Base-by-base conservation (phyloP, 2,329 filamentous ascomycete genomes). In the Cordyceps pruinosa region DNA sequence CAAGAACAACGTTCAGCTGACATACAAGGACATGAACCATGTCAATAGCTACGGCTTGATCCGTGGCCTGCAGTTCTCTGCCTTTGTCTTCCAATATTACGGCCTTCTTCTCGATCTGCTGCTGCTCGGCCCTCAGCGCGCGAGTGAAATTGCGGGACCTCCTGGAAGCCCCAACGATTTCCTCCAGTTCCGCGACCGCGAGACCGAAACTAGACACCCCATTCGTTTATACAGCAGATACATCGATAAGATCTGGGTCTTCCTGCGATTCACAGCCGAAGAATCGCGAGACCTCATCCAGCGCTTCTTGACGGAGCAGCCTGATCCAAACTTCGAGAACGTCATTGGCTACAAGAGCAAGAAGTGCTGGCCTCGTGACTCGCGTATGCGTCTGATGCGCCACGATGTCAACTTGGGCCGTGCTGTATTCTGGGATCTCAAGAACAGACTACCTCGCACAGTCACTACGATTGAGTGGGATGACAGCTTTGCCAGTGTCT, bases 1-100 rank as follows among this genome's bases (percentile, higher is more conserved):
- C 37, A 99, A 99, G 83, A 99, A 99, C 79, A 99, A 99, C 68
- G 94, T 99, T 13, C 93, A 97, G 70, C 82, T 99, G 61, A 97
- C 95, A 61, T 99, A 99, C 79, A 99, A 99, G 77, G 94, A 99
- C 66, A 99, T 99, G 94, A 97, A 97, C 69, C 94, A 99, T 68
- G 94, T 95, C 69, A 99, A 99, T 75, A 95, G 90, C 69, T 99
- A 97, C 69, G 94, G 94, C 64, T 89, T 99, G 88, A 97, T 99
- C 66, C 90, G 94, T 66, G 94, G 95, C 64, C 81, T 99, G 17
- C 95, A 99, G 64, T 99, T 99, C 75, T 97, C 94, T 2, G 94
- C 90, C 0, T 99, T 99, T 61, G 94, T 99, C 23, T 99, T 99
- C 81, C 94, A 99, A 70, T 99, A 92, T 79, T 99, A 99, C 66